Evolutionary conservation across 495 filamentous ascomycete genomes (phyloP).

Genomic region (Hypoxylon crocopeplum): DNA sequence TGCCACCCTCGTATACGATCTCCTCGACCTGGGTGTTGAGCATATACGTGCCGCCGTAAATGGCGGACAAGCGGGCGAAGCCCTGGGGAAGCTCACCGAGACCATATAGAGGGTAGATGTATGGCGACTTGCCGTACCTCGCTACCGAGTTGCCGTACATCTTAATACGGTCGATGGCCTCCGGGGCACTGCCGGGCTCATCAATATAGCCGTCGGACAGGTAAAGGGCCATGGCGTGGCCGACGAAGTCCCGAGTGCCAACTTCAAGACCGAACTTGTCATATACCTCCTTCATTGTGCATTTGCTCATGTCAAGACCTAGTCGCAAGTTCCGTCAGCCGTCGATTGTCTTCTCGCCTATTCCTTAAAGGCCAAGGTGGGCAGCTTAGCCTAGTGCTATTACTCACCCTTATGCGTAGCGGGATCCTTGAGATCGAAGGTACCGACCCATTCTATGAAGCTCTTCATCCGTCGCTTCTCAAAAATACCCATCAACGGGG

Average conservation of each 20-base stretch:
- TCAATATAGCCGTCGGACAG: constrained; percentile 86
- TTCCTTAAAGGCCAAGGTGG: too few species aligned
- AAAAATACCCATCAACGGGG: constrained; percentile 94
- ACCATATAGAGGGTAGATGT: constrained; percentile 98
- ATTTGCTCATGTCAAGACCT: constrained; percentile 81
- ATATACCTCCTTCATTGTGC: constrained; percentile 96
- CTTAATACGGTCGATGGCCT: constrained; percentile 89
- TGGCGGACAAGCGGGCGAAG: constrained; percentile 95
- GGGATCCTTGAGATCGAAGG: constrained; percentile 83
- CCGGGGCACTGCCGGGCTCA: constrained; percentile 73
- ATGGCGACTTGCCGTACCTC: constrained; percentile 96
- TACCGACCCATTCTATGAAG: constrained; percentile 96
- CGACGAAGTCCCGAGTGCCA: constrained; percentile 93
- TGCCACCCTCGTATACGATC: constrained; percentile 77
- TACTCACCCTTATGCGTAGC: constrained; percentile 85
- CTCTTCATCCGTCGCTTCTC: constrained; percentile 97
- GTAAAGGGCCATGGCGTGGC: constrained; percentile 98
- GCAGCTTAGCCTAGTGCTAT: too few species aligned
- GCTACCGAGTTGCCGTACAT: constrained; percentile 98
- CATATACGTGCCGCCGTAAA: constrained; percentile 99
- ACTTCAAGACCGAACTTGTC: constrained; percentile 95
- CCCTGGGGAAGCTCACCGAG: constrained; percentile 97
- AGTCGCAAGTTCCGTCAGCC: constrained; percentile 8
- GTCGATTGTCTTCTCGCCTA: neutral
- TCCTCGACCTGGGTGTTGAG: constrained; percentile 94